Evolutionary conservation across 1,284 basidiomycete genomes (phyloP).

Genomic region (Ustilago trichophora): DNA sequence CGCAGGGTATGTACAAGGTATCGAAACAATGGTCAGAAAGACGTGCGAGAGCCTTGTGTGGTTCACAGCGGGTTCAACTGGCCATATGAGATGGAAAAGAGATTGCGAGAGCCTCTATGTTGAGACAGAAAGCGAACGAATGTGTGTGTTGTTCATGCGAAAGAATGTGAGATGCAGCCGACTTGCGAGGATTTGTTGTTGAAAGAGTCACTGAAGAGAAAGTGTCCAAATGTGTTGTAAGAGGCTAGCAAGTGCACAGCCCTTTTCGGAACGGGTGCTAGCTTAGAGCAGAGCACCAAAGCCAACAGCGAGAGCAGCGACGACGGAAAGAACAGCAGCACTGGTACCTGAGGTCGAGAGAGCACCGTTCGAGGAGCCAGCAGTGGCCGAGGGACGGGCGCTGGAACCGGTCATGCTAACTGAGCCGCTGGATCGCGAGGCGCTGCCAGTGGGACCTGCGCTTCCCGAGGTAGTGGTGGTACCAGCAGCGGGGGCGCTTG

Average conservation of each 20-base stretch:
- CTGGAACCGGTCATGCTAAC: conserved; percentile 20
- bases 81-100: background rate
- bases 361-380: conserved; percentile 10
- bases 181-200: no score
- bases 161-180: conserved; percentile 2
- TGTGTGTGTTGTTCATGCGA: no score
- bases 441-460: conserved; percentile 1
- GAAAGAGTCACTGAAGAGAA: background rate
- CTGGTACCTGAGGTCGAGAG: conserved; percentile 4
- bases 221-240: conserved; percentile 1
- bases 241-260: background rate
- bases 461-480: conserved; percentile 8
- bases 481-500: conserved; percentile 1
- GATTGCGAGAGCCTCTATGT: no score
- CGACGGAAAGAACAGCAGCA: conserved; percentile 2
- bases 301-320: conserved; percentile 12
- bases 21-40: background rate
- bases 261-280: no score
- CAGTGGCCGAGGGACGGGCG: conserved; percentile 1
- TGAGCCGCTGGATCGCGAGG: conserved; percentile 7
- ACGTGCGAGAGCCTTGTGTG: background rate
- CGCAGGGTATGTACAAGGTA: conserved; percentile 4
- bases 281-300: conserved; percentile 16
- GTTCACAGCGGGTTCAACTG: background rate
- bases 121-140: no score